Evolutionary conservation across 2,329 filamentous ascomycete species (phyloP), one percentile per base, ranked within the genome.

Genomic region (Tolypocladium sp.): DNA sequence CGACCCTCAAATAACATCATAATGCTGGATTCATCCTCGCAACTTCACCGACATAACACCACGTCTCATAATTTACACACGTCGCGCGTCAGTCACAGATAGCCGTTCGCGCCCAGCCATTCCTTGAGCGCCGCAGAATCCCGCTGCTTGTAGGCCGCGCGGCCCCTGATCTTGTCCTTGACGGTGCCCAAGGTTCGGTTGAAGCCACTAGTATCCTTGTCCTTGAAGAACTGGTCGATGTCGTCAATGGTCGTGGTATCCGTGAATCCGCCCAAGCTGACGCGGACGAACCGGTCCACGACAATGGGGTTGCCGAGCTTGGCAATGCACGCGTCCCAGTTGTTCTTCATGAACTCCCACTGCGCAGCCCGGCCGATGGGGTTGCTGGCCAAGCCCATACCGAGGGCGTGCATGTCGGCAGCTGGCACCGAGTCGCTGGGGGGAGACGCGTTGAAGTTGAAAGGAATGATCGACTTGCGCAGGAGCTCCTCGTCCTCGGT

Each of bases 381-480:
- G 75, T 97, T 97, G 63, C 77, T 80, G 4, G 89, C 85, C 35
- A 99, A 77, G 1, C 86, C 82, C 55, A 81, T 79, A n/a, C 87
- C 88, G 37, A 92, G 88, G 15, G 87, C 88, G 76, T 97, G 93
- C 73, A 94, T 85, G 72, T 99, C 94, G 68, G 91, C 93, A 15
- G 88, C 83, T 12, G 91, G 86, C 33, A 97, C 90, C n/a, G 89
- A 75, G 63, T 83, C 77, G 40, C 75, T 75, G 1, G 81, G 80
- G 1, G 81, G 81, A 1, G 79, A 78, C 40, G 74, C 81, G 71
- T 88, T 87, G 65, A 91, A 92, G 73, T 96, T 88, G 74, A 92
- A 97, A 82, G 74, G 87, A 66, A 79, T 89, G 69, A 82, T 87
- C 80, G 69, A 87, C 75, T 74, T 75, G 59, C 82, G 77, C 52